Base-by-base conservation (phyloP, 441 rosid species). In the Euphorbia schlechtendalii region DNA sequence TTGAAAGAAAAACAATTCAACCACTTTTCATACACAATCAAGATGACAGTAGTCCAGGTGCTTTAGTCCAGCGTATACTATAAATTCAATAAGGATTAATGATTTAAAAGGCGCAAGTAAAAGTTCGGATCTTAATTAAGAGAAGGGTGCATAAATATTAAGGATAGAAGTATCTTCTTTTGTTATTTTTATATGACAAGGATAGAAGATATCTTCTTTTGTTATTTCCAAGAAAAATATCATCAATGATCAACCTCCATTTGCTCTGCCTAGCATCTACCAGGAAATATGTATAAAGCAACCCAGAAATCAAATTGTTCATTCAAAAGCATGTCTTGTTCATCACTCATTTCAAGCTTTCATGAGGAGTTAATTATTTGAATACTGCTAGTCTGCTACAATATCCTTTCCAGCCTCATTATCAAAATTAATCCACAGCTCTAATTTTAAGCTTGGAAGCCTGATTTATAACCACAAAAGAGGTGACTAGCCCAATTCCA, bases 21-120 rank as follows among this genome's bases (percentile, higher is more conserved):
- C 18, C 56, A 58, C 61, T 54, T 3, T 45, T n/a, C 41, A 51
- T n/a, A 36, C 38, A 61, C 25, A 61, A 65, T 25, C 38, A 73
- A 67, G 60, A 63, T 41, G 38, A 72, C n/a, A 32, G 62, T 14
- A 67, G 43, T 54, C 28, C 21, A 24, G 22, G 62, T 52, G 55
- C 11, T 17, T 28, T 24, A 59, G 43, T 0, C 3, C 2, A 56
- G 56, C 53, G 69, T 24, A 65, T 20, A 8, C 51, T 36, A 61
- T 20, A 45, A 27, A 25, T 46, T 62, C 43, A 56, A 27, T 34
- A 32, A 52, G 38, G 25, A 53, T 38, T 36, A 41, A 10, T 22
- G 0, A 32, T 52, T 51, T 43, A 51, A 20, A 51, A 51, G 24
- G 13, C 9, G 24, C 14, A 51, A 1, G 8, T 36, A 17, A 11